Conservation (phyloP, 2,329 filamentous ascomycete genomes). For the Chrysoporthe deuterocubensis region DNA sequence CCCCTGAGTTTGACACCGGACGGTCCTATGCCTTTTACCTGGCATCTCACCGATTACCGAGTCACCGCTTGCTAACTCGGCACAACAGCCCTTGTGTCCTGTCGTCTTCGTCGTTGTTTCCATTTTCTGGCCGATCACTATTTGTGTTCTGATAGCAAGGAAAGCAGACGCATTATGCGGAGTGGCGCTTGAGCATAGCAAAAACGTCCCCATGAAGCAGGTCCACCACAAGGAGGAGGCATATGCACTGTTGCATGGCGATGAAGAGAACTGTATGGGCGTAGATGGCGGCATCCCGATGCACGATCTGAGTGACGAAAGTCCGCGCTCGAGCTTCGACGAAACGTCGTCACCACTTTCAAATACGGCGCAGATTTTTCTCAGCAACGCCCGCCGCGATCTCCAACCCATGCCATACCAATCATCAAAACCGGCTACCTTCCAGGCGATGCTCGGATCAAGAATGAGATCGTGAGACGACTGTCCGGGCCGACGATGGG, state of each 20-base stretch:
- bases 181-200: background rate
- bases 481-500: background rate
- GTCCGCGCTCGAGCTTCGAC: conserved; percentile 11
- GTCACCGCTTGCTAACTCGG: background rate
- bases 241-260: conserved; percentile 8
- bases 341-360: background rate
- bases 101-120: conserved; percentile 20
- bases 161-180: background rate
- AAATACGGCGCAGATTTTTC: background rate
- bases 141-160: background rate
- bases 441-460: background rate
- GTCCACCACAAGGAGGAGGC: conserved; percentile 10
- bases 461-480: background rate
- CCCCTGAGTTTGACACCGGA: background rate
- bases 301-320: conserved; percentile 8
- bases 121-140: conserved; percentile 23
- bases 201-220: background rate
- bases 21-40: background rate
- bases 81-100: conserved; percentile 17
- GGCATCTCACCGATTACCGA: background rate
- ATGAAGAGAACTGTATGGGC: conserved; percentile 15
- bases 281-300: conserved; percentile 8
- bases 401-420: conserved; percentile 10
- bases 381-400: background rate
- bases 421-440: background rate